Base-by-base conservation (phyloP, 169 alveolate species). In the Eimeria brunetti region DNA sequence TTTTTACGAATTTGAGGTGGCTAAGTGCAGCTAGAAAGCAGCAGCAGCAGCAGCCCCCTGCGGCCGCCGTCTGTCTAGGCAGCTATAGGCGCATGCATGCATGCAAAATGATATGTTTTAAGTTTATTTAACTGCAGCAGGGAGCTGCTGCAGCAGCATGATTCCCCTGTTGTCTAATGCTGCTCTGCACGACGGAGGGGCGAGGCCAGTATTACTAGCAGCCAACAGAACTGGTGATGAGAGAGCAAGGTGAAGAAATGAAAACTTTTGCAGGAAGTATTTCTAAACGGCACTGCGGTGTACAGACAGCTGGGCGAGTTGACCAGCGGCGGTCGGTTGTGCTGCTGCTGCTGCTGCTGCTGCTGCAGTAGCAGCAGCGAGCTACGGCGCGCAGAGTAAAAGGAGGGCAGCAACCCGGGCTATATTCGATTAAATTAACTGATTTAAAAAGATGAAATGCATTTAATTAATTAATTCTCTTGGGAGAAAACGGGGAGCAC, bases 251-350 rank as follows among this genome's bases (percentile, higher is more conserved):
- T 6, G 14, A 16, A 64, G 9, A 64, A 64, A 14, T 64, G 75
- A 27, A 64, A 64, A 24, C 41, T 64, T n/a, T 4, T 6, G 41
- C 41, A 7, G 36, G 41, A 64, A 41, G 75, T 64, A 64, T 64
- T 20, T 8, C 18, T 1, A 64, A 64, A 64, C n/a, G 41, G 75
- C 36, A 12, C 56, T 73, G 56, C 27, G 58, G 84, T 33, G 84
- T 33, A 73, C 56, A 73, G 53, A 73, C 56, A 64, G 75, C 4
- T 0, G 75, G n/a, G 75, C 75, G 41, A 64, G 75, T 64, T 64
- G 75, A 64, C 75, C 75, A 64, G 75, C 75, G 75, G 75, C 75
- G 75, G 75, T 64, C 75, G 75, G 75, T 64, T 27, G 75, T 36
- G 22, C n/a, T 64, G 75, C 75, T n/a, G n/a, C n/a, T n/a, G 56